These are phyloP conservation scores for Lactifluus rugatus DNA, from an alignment of 768 basidiomycete species.

Conservation along the genomic window DNA sequence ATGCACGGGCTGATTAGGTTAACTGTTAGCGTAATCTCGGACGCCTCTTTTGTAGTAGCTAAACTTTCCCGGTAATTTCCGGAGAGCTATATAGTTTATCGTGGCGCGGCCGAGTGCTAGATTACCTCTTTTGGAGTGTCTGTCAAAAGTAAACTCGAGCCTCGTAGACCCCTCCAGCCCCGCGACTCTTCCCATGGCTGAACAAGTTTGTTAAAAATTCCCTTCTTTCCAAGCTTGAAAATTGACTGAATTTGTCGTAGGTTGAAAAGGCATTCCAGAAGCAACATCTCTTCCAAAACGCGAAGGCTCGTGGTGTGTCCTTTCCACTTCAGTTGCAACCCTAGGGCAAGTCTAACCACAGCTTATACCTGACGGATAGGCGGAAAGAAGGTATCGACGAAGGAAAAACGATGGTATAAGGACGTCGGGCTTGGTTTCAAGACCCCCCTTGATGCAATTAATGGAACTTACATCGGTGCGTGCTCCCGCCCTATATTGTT, in stretches of 20 bases:
- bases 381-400: slow-evolving; percentile 87
- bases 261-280: slow-evolving; percentile 98
- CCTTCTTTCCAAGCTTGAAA: not conserved
- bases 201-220: slow-evolving; percentile 27
- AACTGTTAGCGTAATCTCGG: not conserved
- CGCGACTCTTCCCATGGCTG: slow-evolving; percentile 32
- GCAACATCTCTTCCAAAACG: slow-evolving; percentile 96
- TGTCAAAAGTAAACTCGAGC: not conserved
- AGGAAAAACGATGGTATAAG: slow-evolving; percentile 98
- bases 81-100: slow-evolving; percentile 16
- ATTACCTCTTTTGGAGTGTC: slow-evolving; percentile 13
- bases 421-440: slow-evolving; percentile 96
- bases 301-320: slow-evolving; percentile 82
- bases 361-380: slow-evolving; percentile 31
- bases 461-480: slow-evolving; percentile 92
- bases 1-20: not conserved
- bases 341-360: not conserved
- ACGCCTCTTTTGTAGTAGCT: not conserved
- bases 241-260: slow-evolving; percentile 31
- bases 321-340: not conserved
- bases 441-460: slow-evolving; percentile 92
- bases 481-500: slow-evolving; percentile 15
- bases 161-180: slow-evolving; percentile 7
- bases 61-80: slow-evolving; percentile 8
- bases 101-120: slow-evolving; percentile 13